These are phyloP conservation scores for Aspergillus transmontanensis DNA, from an alignment of 2,329 filamentous ascomycete species.

Conservation along the genomic window DNA sequence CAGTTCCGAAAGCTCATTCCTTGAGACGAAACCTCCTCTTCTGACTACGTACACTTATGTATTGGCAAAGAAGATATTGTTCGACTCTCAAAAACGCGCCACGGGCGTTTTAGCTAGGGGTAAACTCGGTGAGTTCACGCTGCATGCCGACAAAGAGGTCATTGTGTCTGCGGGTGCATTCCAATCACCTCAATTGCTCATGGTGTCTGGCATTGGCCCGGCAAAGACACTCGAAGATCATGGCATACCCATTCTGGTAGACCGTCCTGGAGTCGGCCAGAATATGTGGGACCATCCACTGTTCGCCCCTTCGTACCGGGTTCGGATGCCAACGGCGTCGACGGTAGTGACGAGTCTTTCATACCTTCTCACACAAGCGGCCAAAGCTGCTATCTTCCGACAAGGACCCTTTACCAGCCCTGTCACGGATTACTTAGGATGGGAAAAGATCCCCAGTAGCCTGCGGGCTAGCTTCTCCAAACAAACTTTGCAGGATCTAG, in stretches of 20 bases:
- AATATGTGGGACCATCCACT: conserved; percentile 50
- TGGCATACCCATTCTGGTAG: conserved; percentile 12
- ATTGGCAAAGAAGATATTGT: conserved; percentile 47
- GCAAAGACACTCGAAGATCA: conserved; percentile 17
- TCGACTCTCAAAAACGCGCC: conserved; percentile 49
- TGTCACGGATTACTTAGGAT: conserved; percentile 17
- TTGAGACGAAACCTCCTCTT: conserved; percentile 24
- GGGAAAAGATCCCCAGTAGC: conserved; percentile 25
- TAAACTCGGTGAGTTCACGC: conserved; percentile 41
- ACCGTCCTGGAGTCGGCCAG: conserved; percentile 26
- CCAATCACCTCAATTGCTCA: conserved; percentile 55
- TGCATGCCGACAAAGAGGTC: conserved; percentile 52
- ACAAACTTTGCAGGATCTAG: conserved; percentile 13
- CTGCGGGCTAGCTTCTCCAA: conserved; percentile 16
- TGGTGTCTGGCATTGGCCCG: conserved; percentile 52
- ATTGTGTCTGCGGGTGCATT: conserved; percentile 53
- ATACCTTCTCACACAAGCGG: background rate
- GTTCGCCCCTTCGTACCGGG: conserved; percentile 34
- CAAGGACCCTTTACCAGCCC: conserved; percentile 14
- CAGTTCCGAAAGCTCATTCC: conserved; percentile 44
- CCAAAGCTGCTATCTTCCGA: conserved; percentile 20
- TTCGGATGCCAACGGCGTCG: conserved; percentile 33
- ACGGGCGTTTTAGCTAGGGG: conserved; percentile 49
- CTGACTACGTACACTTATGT: conserved; percentile 46
- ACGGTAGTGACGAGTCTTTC: conserved; percentile 12